These are phyloP conservation scores for Elaeis guineensis DNA, from an alignment of 176 grass and related monocot species.

Conservation along the genomic window DNA sequence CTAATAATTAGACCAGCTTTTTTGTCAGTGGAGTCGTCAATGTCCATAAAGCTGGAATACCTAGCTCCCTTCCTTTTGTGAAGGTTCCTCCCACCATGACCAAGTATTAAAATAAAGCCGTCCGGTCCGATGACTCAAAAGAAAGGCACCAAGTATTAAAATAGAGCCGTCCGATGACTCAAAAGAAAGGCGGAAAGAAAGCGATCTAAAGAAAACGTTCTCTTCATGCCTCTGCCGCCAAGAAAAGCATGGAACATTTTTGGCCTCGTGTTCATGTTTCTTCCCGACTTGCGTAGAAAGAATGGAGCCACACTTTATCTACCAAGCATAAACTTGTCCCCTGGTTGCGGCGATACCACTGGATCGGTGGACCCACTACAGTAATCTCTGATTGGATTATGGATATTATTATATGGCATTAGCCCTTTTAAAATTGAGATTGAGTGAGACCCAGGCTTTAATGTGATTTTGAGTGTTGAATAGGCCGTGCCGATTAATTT, in stretches of 20 bases:
- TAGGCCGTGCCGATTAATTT: too few relatives aligned
- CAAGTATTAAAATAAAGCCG: too few relatives aligned
- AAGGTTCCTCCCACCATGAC: too few relatives aligned
- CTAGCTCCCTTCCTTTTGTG: not conserved
- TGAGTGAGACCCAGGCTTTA: too few relatives aligned
- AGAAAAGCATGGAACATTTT: not conserved
- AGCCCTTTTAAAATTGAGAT: too few relatives aligned
- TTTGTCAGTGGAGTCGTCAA: not conserved
- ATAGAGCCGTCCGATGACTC: not conserved
- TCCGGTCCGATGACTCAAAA: not conserved
- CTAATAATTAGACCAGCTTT: too few relatives aligned
- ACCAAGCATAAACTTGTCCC: not conserved
- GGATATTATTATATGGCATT: not conserved
- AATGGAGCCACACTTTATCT: too few relatives aligned
- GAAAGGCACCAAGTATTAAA: not conserved
- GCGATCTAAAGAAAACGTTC: not conserved
- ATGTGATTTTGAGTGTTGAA: too few relatives aligned
- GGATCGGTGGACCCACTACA: not conserved
- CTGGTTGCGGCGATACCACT: not conserved
- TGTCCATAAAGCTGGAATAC: not conserved
- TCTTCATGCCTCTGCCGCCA: not conserved
- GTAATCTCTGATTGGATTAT: not conserved
- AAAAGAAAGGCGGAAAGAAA: not conserved
- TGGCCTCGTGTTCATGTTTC: too few relatives aligned
- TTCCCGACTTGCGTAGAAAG: too few relatives aligned